A percentile compares a stretch with the other conserved stretches of the same genome.
Evolutionary conservation across 2,329 filamentous ascomycete species (phyloP).

Genomic region (Chrysoporthe deuterocubensis): DNA sequence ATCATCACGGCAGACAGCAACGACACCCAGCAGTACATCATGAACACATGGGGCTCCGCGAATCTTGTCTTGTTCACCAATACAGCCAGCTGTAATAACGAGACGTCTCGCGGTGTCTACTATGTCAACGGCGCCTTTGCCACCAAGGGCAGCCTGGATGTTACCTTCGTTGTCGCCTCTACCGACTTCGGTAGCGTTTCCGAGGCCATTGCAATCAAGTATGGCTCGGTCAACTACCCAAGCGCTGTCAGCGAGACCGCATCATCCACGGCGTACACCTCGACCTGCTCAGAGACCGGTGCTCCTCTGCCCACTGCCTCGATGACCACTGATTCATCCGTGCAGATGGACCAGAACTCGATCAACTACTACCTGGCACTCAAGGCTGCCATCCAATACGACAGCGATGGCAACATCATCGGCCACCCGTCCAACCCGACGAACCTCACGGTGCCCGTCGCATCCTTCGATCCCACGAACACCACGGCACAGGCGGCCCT

Average conservation of each 20-base stretch:
- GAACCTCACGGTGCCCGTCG: conserved; percentile 2
- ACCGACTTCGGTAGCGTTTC: not conserved
- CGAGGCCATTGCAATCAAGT: not conserved
- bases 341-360: not conserved
- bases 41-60: not conserved
- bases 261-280: not conserved
- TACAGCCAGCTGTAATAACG: not conserved
- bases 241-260: not conserved
- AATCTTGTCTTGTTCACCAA: conserved; percentile 7
- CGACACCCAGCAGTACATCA: not conserved
- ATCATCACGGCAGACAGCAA: not conserved
- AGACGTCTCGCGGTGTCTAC: not conserved
- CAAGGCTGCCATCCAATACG: conserved; percentile 2
- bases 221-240: not conserved
- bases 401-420: conserved; percentile 6
- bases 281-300: not conserved
- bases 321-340: not conserved
- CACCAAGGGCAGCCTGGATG: not conserved
- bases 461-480: not conserved
- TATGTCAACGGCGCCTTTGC: not conserved
- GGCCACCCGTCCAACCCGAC: conserved; percentile 2
- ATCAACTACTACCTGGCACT: not conserved
- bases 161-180: not conserved
- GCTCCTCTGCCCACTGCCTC: not conserved
- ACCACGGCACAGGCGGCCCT: conserved; percentile 4